Evolutionary conservation across 805 yeast genomes (phyloP).

Genomic region (Hanseniaspora taiwanica): DNA sequence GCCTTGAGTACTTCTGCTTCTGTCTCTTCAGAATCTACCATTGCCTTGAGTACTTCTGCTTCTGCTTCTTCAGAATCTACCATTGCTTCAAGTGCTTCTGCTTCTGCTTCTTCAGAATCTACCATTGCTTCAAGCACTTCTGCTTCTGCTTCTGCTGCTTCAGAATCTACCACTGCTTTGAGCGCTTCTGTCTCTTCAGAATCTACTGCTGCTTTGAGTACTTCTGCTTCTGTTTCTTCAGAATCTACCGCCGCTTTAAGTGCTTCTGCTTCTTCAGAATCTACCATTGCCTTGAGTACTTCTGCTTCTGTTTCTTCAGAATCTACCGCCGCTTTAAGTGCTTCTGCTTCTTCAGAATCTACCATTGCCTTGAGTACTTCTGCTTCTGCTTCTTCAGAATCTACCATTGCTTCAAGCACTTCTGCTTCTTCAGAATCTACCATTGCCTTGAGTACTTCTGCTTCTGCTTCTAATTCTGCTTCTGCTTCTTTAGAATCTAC

Average conservation of each 20-base stretch:
- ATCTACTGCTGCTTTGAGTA: not conserved
- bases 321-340: not conserved
- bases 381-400: not conserved
- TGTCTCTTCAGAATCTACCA: too few species aligned
- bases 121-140: not conserved
- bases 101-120: not conserved
- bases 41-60: not conserved
- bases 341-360: not conserved
- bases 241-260: not conserved
- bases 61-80: not conserved
- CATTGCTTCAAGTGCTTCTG: not conserved
- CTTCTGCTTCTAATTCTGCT: slow-evolving; percentile 1
- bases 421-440: slow-evolving; percentile 1
- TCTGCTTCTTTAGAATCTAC: slow-evolving; percentile 1
- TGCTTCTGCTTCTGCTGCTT: not conserved
- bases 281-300: not conserved
- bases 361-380: not conserved
- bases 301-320: not conserved
- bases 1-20: not conserved
- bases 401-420: not conserved
- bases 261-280: not conserved
- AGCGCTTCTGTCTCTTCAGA: not conserved
- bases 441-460: slow-evolving; percentile 1
- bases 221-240: not conserved
- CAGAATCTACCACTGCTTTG: not conserved